Conservation (phyloP, 805 yeast genomes). For the Wickerhamomyces mucosus region DNA sequence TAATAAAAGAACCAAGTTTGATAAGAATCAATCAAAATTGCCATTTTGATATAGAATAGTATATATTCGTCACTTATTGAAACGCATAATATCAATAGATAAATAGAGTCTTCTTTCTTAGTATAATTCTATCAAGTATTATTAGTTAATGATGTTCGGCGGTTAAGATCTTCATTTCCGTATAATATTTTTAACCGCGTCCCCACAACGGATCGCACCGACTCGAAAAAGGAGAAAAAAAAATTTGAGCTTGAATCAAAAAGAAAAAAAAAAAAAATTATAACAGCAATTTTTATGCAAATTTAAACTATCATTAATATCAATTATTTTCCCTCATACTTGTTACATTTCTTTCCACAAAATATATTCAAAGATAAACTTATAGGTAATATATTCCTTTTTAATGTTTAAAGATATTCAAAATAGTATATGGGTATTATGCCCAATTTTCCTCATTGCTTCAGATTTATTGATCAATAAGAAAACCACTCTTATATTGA, state of each 20-base stretch:
- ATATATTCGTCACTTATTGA: too few relatives aligned
- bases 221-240: background rate
- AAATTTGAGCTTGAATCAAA: background rate
- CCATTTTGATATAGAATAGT: conserved; percentile 11
- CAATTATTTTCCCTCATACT: background rate
- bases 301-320: background rate
- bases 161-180: background rate
- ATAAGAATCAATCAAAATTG: conserved; percentile 15
- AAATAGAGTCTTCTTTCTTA: background rate
- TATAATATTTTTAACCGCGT: background rate
- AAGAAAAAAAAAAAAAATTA: background rate
- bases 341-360: too few relatives aligned
- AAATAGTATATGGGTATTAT: background rate
- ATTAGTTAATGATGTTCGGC: background rate
- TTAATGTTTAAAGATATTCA: background rate
- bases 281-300: too few relatives aligned
- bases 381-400: background rate
- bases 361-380: background rate
- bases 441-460: background rate
- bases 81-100: too few relatives aligned
- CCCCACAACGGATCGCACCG: background rate
- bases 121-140: background rate
- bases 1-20: conserved; percentile 7
- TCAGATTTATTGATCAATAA: background rate
- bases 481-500: too few relatives aligned